A percentile compares a stretch with the other conserved stretches of the same genome.
These are phyloP conservation scores for Syzygium grande DNA, from an alignment of 345 rosid genomes.

Conservation along the genomic window DNA sequence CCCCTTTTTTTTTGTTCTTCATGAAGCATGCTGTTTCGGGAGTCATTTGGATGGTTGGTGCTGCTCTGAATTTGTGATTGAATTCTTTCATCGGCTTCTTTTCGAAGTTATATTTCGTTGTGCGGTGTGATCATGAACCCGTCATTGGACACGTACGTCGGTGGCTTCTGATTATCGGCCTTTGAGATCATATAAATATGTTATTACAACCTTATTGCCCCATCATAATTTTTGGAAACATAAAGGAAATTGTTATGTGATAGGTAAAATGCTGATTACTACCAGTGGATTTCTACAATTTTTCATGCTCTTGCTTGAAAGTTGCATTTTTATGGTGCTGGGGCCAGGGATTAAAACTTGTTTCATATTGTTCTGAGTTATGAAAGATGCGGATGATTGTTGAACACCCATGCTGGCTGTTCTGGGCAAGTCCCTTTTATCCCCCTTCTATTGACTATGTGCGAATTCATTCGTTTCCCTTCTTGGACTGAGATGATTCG, in stretches of 20 bases:
- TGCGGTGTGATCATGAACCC: neutral
- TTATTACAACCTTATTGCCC: neutral
- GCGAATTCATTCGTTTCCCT: neutral
- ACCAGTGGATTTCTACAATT: neutral
- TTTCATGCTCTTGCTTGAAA: neutral
- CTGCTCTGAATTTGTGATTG: neutral
- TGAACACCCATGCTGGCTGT: neutral
- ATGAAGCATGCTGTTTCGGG: neutral
- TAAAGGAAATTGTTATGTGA: neutral
- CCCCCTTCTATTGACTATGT: neutral
- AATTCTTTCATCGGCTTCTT: neutral
- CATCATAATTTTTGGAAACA: neutral
- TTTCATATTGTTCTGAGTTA: neutral
- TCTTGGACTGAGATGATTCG: neutral
- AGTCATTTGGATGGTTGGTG: neutral
- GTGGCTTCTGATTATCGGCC: neutral
- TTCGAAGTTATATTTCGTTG: neutral
- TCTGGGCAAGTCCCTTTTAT: neutral
- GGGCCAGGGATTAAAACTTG: neutral
- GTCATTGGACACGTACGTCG: neutral
- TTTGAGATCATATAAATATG: neutral
- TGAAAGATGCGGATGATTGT: neutral
- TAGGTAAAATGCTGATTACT: neutral
- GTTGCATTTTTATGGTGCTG: neutral
- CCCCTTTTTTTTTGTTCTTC: neutral